These are phyloP conservation scores for Tremella mesenterica DNA, from an alignment of 768 basidiomycete species.

Conservation along the genomic window DNA sequence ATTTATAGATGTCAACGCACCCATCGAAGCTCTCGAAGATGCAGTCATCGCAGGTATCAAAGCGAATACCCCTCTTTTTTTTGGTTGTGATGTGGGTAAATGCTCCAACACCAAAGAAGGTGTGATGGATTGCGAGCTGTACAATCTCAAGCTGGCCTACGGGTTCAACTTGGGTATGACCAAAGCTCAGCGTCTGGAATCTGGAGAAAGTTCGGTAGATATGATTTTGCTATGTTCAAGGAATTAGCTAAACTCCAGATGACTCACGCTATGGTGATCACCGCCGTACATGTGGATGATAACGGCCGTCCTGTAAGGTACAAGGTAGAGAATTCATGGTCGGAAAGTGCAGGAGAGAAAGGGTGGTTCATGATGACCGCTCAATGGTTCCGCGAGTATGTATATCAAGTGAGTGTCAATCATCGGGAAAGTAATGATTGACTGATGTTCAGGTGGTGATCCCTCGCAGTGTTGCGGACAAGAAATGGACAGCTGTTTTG, in stretches of 20 bases:
- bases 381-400: slow-evolving; percentile 80
- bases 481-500: slow-evolving; percentile 69
- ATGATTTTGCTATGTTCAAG: neutral
- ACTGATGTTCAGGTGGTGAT: slow-evolving; percentile 50
- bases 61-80: slow-evolving; percentile 82
- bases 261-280: slow-evolving; percentile 87
- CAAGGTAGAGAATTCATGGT: slow-evolving; percentile 97
- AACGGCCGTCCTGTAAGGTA: slow-evolving; percentile 72
- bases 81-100: slow-evolving; percentile 92
- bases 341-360: slow-evolving; percentile 62
- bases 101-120: slow-evolving; percentile 63
- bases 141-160: slow-evolving; percentile 79
- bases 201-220: slow-evolving; percentile 56
- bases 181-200: slow-evolving; percentile 75
- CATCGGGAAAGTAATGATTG: neutral
- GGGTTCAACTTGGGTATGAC: slow-evolving; percentile 68
- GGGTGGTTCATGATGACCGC: slow-evolving; percentile 87
- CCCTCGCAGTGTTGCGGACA: slow-evolving; percentile 67
- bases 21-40: slow-evolving; percentile 69
- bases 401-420: slow-evolving; percentile 64
- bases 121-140: slow-evolving; percentile 77
- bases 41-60: slow-evolving; percentile 77
- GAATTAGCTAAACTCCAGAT: slow-evolving; percentile 46
- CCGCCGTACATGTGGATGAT: slow-evolving; percentile 76
- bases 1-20: slow-evolving; percentile 73